Base-by-base conservation (phyloP, 2,329 filamentous ascomycete species). In the Curvularia sp. region DNA sequence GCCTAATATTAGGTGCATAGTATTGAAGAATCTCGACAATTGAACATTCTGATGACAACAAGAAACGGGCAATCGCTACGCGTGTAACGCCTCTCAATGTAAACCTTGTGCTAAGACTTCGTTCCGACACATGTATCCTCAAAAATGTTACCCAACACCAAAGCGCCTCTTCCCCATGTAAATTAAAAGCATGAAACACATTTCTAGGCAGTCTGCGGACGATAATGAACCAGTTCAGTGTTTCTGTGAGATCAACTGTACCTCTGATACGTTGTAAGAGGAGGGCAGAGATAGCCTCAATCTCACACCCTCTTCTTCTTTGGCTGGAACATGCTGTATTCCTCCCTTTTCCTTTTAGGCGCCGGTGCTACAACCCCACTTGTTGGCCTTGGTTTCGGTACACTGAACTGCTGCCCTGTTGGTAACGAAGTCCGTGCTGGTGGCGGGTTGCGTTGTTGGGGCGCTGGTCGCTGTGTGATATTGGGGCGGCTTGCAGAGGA, bases 371-470 rank as follows among this genome's bases (percentile, higher is more conserved):
- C 45, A 6, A 55, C 57, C n/a, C 51, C 51, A 51, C 62, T 63
- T 55, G 8, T 53, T 8, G 41, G 41, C 45, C 59, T 66, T 5
- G 66, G 50, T 46, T 66, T 74, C 9, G 73, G 72, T 19, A 71
- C 73, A 10, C 48, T 67, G 43, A 75, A 75, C 10, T 70, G 65
- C 38, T 73, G 69, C 2, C 68, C 74, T 39, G 66, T 58, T 3
- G 71, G 73, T 7, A 76, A 52, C 8, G 67, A 69, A 2, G 71
- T 52, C 5, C 72, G 68, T 18, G 65, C 25, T 5, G 66, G 55
- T 10, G 59, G 57, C 13, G 57, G 50, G 3, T 61, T 63, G 23
- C 41, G 42, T 15, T 63, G 56, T 34, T 60, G 66, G 7, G 64
- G 51, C 19, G 62, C 61, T 5, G 69, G 66, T 30, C 66, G 61